These are phyloP conservation scores for Oryza rufipogon DNA, from an alignment of 176 grass and related monocot genomes.

Conservation along the genomic window DNA sequence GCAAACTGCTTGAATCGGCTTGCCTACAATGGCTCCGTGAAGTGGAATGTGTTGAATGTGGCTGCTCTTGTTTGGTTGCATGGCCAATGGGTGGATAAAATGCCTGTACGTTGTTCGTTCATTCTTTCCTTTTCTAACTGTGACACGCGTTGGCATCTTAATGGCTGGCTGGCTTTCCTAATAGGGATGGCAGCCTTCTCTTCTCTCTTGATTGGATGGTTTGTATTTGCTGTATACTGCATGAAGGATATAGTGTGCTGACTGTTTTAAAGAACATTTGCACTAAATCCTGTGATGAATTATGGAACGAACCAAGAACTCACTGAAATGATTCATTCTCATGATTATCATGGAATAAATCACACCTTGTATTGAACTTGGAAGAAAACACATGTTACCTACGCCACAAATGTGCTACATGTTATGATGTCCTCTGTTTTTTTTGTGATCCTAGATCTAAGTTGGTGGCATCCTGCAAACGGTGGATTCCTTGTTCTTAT, in stretches of 20 bases:
- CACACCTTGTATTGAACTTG: neutral
- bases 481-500: too few species aligned
- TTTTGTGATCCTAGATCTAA: neutral
- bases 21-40: slow-evolving; percentile 55
- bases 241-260: slow-evolving; percentile 61
- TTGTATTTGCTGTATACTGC: slow-evolving; percentile 72
- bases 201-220: slow-evolving; percentile 80
- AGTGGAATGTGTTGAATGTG: slow-evolving; percentile 73
- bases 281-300: neutral
- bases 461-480: neutral
- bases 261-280: slow-evolving; percentile 29
- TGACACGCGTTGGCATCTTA: slow-evolving; percentile 65
- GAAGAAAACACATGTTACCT: neutral
- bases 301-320: neutral
- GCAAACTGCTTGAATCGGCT: slow-evolving; percentile 73
- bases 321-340: slow-evolving; percentile 2
- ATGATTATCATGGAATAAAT: slow-evolving; percentile 9
- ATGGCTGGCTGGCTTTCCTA: slow-evolving; percentile 86
- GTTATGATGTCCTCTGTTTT: neutral
- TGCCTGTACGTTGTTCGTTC: slow-evolving; percentile 64
- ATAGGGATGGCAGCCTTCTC: slow-evolving; percentile 82
- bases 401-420: neutral
- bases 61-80: slow-evolving; percentile 70
- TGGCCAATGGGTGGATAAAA: slow-evolving; percentile 74
- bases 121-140: slow-evolving; percentile 61